Evolutionary conservation across 1,284 basidiomycete species (phyloP).

Genomic region (Tilletia indica): DNA sequence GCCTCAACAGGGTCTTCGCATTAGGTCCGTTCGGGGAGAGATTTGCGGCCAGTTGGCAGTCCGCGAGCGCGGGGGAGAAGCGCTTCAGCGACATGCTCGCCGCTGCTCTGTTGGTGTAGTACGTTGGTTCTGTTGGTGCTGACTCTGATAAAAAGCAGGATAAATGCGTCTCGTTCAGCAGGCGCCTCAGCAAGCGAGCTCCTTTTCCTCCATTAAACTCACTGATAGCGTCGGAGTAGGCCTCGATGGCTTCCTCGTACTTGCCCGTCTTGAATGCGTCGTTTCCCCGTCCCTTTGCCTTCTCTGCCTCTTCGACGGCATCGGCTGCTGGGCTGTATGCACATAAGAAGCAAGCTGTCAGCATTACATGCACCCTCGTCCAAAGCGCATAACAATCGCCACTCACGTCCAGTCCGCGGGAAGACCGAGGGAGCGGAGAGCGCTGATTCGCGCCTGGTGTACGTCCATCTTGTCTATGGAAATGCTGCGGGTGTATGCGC

Average conservation of each 20-base stretch:
- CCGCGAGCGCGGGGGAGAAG: slow-evolving; percentile 70
- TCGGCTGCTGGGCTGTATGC: slow-evolving; percentile 16
- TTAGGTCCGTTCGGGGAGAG: slow-evolving; percentile 60
- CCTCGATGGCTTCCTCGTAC: slow-evolving; percentile 50
- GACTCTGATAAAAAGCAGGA: slow-evolving; percentile 60
- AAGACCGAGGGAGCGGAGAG: slow-evolving; percentile 8
- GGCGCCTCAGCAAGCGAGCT: not conserved
- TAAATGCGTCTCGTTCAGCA: not conserved
- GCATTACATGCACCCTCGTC: not conserved
- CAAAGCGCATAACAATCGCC: no score
- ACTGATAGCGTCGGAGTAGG: slow-evolving; percentile 42
- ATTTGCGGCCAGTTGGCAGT: slow-evolving; percentile 72
- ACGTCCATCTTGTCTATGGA: slow-evolving; percentile 1
- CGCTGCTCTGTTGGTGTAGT: slow-evolving; percentile 80
- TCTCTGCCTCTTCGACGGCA: slow-evolving; percentile 36
- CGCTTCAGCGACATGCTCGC: slow-evolving; percentile 77
- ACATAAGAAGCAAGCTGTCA: not conserved
- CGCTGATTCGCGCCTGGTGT: slow-evolving; percentile 1
- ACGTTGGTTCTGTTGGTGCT: slow-evolving; percentile 70
- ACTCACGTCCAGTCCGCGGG: slow-evolving; percentile 17
- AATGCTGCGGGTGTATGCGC: not conserved
- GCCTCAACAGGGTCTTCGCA: slow-evolving; percentile 43
- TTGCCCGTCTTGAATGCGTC: slow-evolving; percentile 43
- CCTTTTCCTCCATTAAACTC: slow-evolving; percentile 9
- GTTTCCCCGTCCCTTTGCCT: slow-evolving; percentile 53